Conservation (phyloP, 2,329 filamentous ascomycete genomes). For the Paecilomyces niveus region DNA sequence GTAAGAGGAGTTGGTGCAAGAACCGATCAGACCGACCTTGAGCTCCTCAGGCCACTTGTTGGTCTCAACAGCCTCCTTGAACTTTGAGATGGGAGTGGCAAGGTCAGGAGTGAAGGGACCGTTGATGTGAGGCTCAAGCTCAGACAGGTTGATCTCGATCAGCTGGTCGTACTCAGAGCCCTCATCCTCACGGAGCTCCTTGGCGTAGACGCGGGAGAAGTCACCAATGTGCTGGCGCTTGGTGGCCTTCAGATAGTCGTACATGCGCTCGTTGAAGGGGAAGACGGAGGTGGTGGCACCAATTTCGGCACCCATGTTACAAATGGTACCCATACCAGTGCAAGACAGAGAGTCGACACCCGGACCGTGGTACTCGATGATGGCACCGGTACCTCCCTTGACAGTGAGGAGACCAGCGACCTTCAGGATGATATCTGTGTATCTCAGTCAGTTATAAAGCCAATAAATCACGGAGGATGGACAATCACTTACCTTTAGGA, state of each 20-base stretch:
- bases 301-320: slow-evolving; percentile 61
- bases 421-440: slow-evolving; percentile 86
- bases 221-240: slow-evolving; percentile 88
- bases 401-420: slow-evolving; percentile 94
- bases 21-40: slow-evolving; percentile 94
- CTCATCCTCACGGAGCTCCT: slow-evolving; percentile 80
- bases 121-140: slow-evolving; percentile 97
- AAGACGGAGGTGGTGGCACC: slow-evolving; percentile 83
- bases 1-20: slow-evolving; percentile 89
- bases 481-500: slow-evolving; percentile 65
- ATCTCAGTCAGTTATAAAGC: slow-evolving; percentile 2
- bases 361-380: slow-evolving; percentile 53
- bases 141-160: slow-evolving; percentile 90
- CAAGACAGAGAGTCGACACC: slow-evolving; percentile 67
- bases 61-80: slow-evolving; percentile 85
- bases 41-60: slow-evolving; percentile 96
- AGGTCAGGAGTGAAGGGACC: slow-evolving; percentile 98
- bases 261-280: slow-evolving; percentile 97
- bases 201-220: slow-evolving; percentile 74
- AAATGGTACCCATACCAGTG: slow-evolving; percentile 84
- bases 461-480: slow-evolving; percentile 1
- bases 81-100: slow-evolving; percentile 95
- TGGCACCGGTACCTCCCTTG: slow-evolving; percentile 93
- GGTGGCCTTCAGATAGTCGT: slow-evolving; percentile 87
- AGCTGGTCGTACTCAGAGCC: slow-evolving; percentile 92